Base-by-base conservation (phyloP, 2,329 filamentous ascomycete species). In the Onygena corvina region DNA sequence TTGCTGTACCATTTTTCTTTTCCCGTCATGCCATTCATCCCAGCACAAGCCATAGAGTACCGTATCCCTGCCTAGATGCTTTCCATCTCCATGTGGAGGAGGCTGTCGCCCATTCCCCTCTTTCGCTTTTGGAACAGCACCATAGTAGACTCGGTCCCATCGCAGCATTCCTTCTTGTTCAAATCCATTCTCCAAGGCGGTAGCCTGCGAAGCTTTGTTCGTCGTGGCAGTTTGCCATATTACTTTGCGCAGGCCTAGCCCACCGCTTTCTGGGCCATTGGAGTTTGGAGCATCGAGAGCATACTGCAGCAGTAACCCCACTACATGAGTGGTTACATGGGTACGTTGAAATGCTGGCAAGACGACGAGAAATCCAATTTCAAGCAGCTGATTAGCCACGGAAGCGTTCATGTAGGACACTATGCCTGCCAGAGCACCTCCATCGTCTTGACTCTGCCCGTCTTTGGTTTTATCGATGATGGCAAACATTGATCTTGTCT, bases 141-240 rank as follows among this genome's bases (percentile, higher is more conserved):
- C 36, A 23, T 14, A 23, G 20, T 23, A 40, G 18, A 40, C 36
- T 40, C 36, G 36, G 7, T 40, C 36, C 36, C 36, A 40, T 18
- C 36, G 36, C 36, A 40, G 18, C 12, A 40, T 40, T 21, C 36
- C 36, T 25, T 40, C 36, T 6, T 40, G 36, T 18, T 40, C 36
- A 21, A 40, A 40, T 23, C 36, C 36, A 18, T 23, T 40, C 36
- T 40, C 25, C 36, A 6, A 23, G 8, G 36, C 36, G 11, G 36
- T 40, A 11, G 36, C 36, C 3, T 21, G 36, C 18, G 36, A 40
- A 9, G 36, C 36, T 21, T 18, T 21, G 18, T 40, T 40, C n/a
- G 36, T 40, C 36, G 36, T 40, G 11, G 9, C 36, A 40, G 36
- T 40, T 18, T 40, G 36, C 36, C 36, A 40, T 23, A 40, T 14